Percentiles rank a stretch among this genome's conserved stretches.
Evolutionary conservation across 202 grass and related monocot species (phyloP).

Genomic region (Bolboschoenoplectus hybrid): DNA sequence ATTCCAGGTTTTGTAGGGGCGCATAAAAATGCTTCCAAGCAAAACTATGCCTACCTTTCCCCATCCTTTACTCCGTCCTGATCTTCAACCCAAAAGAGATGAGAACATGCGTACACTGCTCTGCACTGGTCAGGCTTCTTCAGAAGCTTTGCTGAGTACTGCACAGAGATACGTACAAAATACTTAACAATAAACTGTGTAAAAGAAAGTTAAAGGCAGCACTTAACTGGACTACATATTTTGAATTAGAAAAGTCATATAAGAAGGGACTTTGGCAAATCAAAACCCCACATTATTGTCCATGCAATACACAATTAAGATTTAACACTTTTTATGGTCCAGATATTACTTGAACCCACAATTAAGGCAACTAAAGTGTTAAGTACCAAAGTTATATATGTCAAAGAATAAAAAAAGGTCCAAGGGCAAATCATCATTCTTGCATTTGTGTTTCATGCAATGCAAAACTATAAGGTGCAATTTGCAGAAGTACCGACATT

Average conservation of each 20-base stretch:
- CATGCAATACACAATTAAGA: background rate
- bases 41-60: slow-evolving; percentile 63
- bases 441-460: background rate
- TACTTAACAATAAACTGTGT: slow-evolving; percentile 6
- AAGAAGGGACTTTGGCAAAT: background rate
- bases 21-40: slow-evolving; percentile 16
- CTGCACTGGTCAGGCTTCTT: slow-evolving; percentile 98
- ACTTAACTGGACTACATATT: slow-evolving; percentile 4
- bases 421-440: background rate
- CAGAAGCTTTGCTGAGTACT: slow-evolving; percentile 99
- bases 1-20: slow-evolving; percentile 8
- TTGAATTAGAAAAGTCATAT: background rate
- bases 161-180: slow-evolving; percentile 38
- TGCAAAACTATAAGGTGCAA: background rate
- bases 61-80: slow-evolving; percentile 98
- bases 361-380: background rate
- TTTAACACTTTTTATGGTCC: background rate
- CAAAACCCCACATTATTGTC: background rate
- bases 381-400: background rate
- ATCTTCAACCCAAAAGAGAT: slow-evolving; percentile 97
- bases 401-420: background rate
- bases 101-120: slow-evolving; percentile 99
- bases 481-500: background rate
- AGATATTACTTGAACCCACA: background rate
- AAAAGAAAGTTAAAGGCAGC: background rate